Evolutionary conservation across 2,329 filamentous ascomycete species (phyloP).

Genomic region (Dactylellina parvicollis): DNA sequence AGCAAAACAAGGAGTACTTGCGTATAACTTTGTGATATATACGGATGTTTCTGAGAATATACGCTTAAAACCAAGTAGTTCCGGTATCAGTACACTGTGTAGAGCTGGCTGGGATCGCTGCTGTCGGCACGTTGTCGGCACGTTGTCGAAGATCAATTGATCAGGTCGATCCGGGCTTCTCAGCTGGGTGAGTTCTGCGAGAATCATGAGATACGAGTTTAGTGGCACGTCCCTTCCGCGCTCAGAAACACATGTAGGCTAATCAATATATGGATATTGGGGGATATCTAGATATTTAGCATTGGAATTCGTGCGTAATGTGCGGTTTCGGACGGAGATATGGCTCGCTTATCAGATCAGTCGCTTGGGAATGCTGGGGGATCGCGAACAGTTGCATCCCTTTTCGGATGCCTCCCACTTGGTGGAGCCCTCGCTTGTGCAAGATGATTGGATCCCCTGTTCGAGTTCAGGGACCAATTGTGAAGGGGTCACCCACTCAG

Average conservation of each 20-base stretch:
- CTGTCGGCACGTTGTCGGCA: neutral
- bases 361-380: conserved; percentile 22
- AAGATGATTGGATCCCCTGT: conserved; percentile 46
- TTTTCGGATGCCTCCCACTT: conserved; percentile 39
- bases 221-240: too few relatives aligned
- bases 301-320: too few relatives aligned
- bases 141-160: neutral
- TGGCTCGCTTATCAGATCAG: conserved; percentile 49
- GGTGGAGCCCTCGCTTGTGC: conserved; percentile 45
- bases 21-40: too few relatives aligned
- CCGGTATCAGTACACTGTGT: too few relatives aligned
- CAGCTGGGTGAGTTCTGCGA: neutral
- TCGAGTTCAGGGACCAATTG: conserved; percentile 49
- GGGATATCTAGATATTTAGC: neutral
- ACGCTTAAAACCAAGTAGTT: too few relatives aligned
- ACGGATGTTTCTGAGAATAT: too few relatives aligned
- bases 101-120: neutral
- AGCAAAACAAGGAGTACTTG: too few relatives aligned
- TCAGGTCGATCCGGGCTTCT: neutral
- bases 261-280: too few relatives aligned
- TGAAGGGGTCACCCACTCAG: conserved; percentile 33
- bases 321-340: conserved; percentile 10
- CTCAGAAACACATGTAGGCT: too few relatives aligned
- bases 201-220: too few relatives aligned
- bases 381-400: conserved; percentile 23